These are phyloP conservation scores for Colletotrichum kahawae DNA, from an alignment of 2,329 filamentous ascomycete genomes.

Conservation along the genomic window DNA sequence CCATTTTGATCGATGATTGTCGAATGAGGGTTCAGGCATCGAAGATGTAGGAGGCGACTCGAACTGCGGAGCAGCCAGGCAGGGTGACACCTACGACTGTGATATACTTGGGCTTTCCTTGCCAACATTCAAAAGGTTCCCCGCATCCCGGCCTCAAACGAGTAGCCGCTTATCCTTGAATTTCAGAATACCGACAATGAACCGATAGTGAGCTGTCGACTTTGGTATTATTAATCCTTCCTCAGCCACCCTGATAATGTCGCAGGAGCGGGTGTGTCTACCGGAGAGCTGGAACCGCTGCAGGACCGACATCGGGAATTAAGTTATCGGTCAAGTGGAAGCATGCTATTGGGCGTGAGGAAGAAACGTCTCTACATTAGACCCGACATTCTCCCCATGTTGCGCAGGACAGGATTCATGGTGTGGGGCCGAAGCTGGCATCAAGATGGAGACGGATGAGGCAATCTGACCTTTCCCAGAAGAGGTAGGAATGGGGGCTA, in stretches of 20 bases:
- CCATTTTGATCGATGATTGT: background rate
- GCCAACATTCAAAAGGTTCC: background rate
- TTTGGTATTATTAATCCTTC: background rate
- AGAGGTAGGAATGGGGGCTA: rapidly evolving
- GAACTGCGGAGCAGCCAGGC: background rate
- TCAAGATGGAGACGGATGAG: background rate
- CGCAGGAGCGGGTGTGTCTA: background rate
- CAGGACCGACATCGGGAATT: background rate
- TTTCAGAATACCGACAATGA: background rate
- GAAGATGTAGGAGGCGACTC: background rate
- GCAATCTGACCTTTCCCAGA: background rate
- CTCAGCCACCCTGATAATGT: background rate
- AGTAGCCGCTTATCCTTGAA: no score
- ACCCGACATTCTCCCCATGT: rapidly evolving
- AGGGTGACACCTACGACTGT: background rate
- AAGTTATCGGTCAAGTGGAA: rapidly evolving
- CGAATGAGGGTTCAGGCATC: rapidly evolving
- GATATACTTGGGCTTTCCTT: background rate
- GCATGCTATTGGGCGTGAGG: rapidly evolving
- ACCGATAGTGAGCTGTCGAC: rapidly evolving
- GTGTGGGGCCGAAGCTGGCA: background rate
- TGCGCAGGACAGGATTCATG: background rate
- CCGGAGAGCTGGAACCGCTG: background rate
- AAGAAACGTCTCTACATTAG: background rate
- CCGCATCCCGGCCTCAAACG: background rate